Percentiles rank a stretch among this genome's conserved stretches.
Conservation (phyloP, 164 flowering plant genomes). For the Taxillus chinensis region DNA sequence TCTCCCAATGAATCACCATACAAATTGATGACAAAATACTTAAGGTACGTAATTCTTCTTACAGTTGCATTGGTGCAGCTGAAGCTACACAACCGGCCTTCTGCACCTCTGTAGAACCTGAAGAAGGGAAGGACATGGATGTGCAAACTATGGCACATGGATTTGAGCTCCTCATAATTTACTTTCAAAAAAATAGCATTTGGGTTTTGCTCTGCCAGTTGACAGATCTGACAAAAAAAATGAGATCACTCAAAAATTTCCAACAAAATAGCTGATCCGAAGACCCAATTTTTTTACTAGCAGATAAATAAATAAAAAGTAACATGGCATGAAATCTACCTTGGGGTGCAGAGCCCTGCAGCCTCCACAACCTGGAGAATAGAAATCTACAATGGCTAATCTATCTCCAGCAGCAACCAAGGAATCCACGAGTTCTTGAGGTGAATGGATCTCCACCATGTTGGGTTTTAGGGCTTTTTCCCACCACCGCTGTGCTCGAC, state of each 20-base stretch:
- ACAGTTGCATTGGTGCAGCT: conserved; percentile 82
- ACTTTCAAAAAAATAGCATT: conserved; percentile 51
- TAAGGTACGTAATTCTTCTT: conserved; percentile 10
- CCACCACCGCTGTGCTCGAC: conserved; percentile 72
- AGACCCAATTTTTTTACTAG: background rate
- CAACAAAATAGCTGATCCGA: background rate
- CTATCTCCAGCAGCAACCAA: conserved; percentile 56
- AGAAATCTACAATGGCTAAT: conserved; percentile 72
- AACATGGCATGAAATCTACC: conserved; percentile 25
- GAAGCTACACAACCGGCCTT: conserved; percentile 62
- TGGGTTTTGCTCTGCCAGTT: conserved; percentile 57
- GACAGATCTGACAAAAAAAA: conserved; percentile 41
- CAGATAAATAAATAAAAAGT: background rate
- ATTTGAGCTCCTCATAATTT: conserved; percentile 51
- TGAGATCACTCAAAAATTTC: background rate
- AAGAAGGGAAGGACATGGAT: conserved; percentile 74
- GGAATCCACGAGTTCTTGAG: conserved; percentile 49
- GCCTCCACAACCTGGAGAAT: conserved; percentile 94
- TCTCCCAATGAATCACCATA: too few species aligned
- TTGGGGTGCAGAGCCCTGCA: conserved; percentile 92
- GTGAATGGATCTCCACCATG: conserved; percentile 74
- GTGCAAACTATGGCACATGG: conserved; percentile 50
- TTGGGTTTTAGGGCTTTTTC: conserved; percentile 60
- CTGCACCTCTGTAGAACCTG: conserved; percentile 56
- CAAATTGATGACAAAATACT: too few species aligned